Percentiles rank a stretch among this genome's conserved stretches.
These are phyloP conservation scores for Alnus rubra DNA, from an alignment of 306 rosid genomes.

Conservation along the genomic window DNA sequence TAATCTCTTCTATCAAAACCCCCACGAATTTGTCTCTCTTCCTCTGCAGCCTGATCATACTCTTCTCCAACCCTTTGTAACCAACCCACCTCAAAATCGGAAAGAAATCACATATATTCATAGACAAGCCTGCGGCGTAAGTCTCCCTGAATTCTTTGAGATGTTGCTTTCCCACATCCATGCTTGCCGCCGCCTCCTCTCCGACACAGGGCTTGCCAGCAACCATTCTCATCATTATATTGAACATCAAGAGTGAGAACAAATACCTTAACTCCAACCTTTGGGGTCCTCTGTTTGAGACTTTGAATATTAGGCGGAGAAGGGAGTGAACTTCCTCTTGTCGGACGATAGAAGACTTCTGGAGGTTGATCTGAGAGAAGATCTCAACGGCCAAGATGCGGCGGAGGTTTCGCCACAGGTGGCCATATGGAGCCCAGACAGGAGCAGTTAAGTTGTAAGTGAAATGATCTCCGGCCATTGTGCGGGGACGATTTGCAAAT, in stretches of 20 bases:
- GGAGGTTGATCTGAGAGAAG: constrained; percentile 27
- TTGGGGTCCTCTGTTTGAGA: not conserved
- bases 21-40: too few species aligned
- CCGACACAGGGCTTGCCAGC: constrained; percentile 40
- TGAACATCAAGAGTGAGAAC: constrained; percentile 20
- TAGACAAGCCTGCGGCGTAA: too few species aligned
- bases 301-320: constrained; percentile 19
- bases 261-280: not conserved
- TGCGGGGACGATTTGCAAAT: constrained; percentile 45
- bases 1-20: too few species aligned
- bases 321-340: constrained; percentile 22
- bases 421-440: constrained; percentile 26
- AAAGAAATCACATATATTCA: too few species aligned
- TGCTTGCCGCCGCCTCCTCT: constrained; percentile 3
- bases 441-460: constrained; percentile 24
- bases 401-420: constrained; percentile 35
- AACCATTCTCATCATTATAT: constrained; percentile 31
- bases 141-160: too few species aligned
- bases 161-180: constrained; percentile 21
- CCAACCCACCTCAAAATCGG: too few species aligned
- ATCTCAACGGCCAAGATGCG: constrained; percentile 23
- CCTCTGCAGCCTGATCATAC: too few species aligned
- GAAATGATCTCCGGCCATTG: constrained; percentile 31
- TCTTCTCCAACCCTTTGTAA: too few species aligned
- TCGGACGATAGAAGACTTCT: constrained; percentile 16